phyloP scores from a whole-genome alignment of 2,329 filamentous ascomycete genomes.

The Drechslera avenae region DNA sequence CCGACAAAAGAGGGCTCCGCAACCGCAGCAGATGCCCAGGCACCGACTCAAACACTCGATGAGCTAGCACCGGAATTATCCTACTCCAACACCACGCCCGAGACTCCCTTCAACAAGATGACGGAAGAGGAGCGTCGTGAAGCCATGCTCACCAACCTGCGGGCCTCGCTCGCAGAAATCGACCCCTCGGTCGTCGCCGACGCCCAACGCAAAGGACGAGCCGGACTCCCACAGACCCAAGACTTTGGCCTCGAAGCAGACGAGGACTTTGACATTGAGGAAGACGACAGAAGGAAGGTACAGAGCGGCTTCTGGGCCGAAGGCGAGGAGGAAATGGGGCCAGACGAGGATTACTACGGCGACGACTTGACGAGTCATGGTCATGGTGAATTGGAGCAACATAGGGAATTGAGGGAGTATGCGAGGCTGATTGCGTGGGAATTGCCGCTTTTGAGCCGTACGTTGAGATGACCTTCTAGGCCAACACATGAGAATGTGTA shows the following conservation, averaged over 20 bases:
- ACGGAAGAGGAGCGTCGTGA: conserved; percentile 20
- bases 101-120: conserved; percentile 5
- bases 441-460: conserved; percentile 88
- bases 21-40: conserved; percentile 11
- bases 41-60: conserved; percentile 11
- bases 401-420: conserved; percentile 87
- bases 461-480: no score
- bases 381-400: conserved; percentile 85
- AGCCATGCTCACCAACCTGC: conserved; percentile 29
- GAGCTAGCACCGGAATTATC: conserved; percentile 8
- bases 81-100: conserved; percentile 1
- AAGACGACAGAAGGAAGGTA: conserved; percentile 19
- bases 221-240: conserved; percentile 22
- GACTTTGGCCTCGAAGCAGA: conserved; percentile 27
- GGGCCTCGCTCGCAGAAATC: conserved; percentile 30
- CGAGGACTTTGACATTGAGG: conserved; percentile 33
- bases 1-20: conserved; percentile 21
- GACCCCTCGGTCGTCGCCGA: conserved; percentile 29
- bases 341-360: conserved; percentile 70
- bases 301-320: conserved; percentile 45
- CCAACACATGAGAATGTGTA: no score
- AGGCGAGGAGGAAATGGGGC: conserved; percentile 57
- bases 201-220: conserved; percentile 32
- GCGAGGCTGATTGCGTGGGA: conserved; percentile 90
- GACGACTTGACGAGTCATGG: conserved; percentile 84